phyloP scores from a whole-genome alignment of 257 asterid species.

The Penstemon newberryi region DNA sequence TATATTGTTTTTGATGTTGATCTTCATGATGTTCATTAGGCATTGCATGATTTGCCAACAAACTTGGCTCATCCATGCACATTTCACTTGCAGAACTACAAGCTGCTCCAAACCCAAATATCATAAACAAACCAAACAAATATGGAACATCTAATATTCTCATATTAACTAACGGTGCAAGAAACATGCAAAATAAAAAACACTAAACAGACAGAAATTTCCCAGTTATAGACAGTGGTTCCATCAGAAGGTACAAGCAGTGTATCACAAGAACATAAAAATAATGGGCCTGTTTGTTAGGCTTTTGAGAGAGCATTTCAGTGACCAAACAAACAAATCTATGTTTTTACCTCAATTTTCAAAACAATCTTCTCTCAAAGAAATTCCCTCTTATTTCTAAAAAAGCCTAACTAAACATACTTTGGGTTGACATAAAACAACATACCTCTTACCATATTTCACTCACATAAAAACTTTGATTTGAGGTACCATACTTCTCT shows the following conservation, averaged over 20 bases:
- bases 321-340: too few relatives aligned
- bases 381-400: too few relatives aligned
- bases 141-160: not conserved
- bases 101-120: slow-evolving; percentile 28
- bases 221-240: not conserved
- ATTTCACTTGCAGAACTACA: slow-evolving; percentile 36
- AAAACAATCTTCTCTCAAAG: not conserved
- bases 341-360: not conserved
- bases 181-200: not conserved
- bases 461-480: too few relatives aligned
- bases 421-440: too few relatives aligned
- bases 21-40: slow-evolving; percentile 23
- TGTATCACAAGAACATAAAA: not conserved
- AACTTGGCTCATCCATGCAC: slow-evolving; percentile 27
- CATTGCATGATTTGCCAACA: slow-evolving; percentile 12
- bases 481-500: too few relatives aligned
- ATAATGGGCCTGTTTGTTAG: not conserved
- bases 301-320: too few relatives aligned
- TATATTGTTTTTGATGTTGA: slow-evolving; percentile 23
- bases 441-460: too few relatives aligned
- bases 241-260: slow-evolving; percentile 4
- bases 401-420: too few relatives aligned
- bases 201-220: not conserved
- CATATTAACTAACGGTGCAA: not conserved
- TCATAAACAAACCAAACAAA: slow-evolving; percentile 6